These are phyloP conservation scores for Punica granatum DNA, from an alignment of 345 rosid species.

Conservation along the genomic window DNA sequence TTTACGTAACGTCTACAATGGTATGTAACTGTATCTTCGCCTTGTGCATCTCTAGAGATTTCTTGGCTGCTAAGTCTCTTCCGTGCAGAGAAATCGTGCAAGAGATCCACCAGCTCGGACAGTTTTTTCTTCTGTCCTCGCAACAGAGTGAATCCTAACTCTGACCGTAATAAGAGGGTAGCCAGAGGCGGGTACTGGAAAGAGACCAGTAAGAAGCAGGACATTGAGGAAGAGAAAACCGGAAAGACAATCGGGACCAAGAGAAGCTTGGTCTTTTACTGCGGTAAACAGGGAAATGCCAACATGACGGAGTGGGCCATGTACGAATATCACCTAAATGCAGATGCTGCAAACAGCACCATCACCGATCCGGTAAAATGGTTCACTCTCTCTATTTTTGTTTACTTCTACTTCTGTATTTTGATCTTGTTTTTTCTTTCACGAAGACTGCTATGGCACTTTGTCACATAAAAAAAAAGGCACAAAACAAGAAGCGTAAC, in stretches of 20 bases:
- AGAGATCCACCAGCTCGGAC: constrained; percentile 1
- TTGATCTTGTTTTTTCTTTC: neutral
- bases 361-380: neutral
- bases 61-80: neutral
- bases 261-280: constrained; percentile 6
- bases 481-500: no score
- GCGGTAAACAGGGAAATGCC: neutral
- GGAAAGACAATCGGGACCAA: constrained; percentile 2
- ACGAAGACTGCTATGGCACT: neutral
- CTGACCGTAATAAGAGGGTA: neutral
- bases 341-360: neutral
- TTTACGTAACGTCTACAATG: neutral
- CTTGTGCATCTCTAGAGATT: neutral
- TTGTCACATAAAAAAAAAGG: neutral
- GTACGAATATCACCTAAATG: no score
- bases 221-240: neutral
- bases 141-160: neutral
- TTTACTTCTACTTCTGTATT: neutral
- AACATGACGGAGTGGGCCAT: neutral
- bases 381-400: no score
- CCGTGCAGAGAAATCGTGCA: neutral
- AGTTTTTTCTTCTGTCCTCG: constrained; percentile 7
- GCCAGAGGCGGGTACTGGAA: constrained; percentile 10
- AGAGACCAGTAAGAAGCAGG: neutral
- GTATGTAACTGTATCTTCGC: neutral